A percentile compares a stretch with the other conserved stretches of the same genome.
Conservation (phyloP, 768 basidiomycete species). For the Pleurotus ostreatus region DNA sequence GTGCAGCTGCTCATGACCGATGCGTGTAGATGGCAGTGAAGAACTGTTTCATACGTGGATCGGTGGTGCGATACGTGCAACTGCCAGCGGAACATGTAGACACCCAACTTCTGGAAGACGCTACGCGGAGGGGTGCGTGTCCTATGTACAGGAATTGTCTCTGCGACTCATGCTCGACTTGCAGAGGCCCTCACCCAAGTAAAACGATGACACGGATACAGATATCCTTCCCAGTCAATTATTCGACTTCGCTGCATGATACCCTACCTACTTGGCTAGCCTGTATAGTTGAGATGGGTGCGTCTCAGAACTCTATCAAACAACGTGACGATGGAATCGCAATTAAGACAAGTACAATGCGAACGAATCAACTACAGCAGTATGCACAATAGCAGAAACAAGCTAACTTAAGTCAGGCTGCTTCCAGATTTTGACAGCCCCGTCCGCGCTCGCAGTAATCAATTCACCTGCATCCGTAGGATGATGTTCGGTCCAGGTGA, state of each 20-base stretch:
- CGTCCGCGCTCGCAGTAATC: constrained; percentile 88
- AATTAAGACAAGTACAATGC: too few relatives aligned
- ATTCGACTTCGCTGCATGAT: too few relatives aligned
- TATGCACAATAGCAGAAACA: too few relatives aligned
- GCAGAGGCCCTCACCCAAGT: constrained; percentile 44
- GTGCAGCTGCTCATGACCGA: not conserved
- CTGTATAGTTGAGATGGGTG: too few relatives aligned
- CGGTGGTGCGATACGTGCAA: constrained; percentile 96
- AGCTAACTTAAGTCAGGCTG: constrained; percentile 24
- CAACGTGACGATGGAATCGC: too few relatives aligned
- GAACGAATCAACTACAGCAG: too few relatives aligned
- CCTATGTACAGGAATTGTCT: not conserved
- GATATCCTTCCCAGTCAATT: too few relatives aligned
- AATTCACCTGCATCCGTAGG: constrained; percentile 78
- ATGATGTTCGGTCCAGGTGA: constrained; percentile 92
- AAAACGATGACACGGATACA: constrained; percentile 29
- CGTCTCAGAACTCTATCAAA: too few relatives aligned
- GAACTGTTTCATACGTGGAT: constrained; percentile 98
- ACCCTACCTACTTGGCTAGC: too few relatives aligned
- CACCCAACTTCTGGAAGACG: constrained; percentile 93
- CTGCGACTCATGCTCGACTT: not conserved
- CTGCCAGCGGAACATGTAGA: constrained; percentile 91
- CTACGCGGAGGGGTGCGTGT: constrained; percentile 83
- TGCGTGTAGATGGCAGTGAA: constrained; percentile 87
- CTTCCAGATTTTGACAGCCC: constrained; percentile 88